Base-by-base conservation (phyloP, 2,329 filamentous ascomycete species). In the Colletotrichum tofieldiae region DNA sequence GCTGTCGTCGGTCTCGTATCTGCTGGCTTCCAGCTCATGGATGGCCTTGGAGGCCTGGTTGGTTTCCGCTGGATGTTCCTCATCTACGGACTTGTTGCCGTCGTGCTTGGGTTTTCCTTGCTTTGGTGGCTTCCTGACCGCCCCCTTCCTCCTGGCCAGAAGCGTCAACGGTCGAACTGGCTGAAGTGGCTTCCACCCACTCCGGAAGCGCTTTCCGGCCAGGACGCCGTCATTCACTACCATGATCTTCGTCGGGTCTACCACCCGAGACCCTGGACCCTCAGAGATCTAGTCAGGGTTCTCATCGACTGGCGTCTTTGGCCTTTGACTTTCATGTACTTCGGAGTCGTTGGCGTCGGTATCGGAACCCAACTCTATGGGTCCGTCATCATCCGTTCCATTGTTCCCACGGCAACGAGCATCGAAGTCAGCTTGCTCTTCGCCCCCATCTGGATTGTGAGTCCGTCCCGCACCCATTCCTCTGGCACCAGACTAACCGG, bases 61-160 rank as follows among this genome's bases (percentile, higher is more conserved):
- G 95, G 95, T 5, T 96, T 94, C 79, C 92, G 93, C 75, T 96
- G 93, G 93, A 98, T 98, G 95, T 97, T 98, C 79, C 87, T 98
- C 58, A 82, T 98, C 26, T 98, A 95, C 77, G 95, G 95, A 2
- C 84, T 97, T 12, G 87, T 94, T 63, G 93, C 91, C 2, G 86
- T 95, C 41, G 81, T 93, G 2, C 87, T 96, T 29, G 94, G 94
- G 20, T 83, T 97, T 60, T 80, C 84, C 5, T 86, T 98, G 43
- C 87, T 98, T 3, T 97, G 94, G 94, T 98, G 95, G 95, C 88
- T 98, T 11, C 95, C 95, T 0, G 94, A 97, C 77, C 90, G 95
- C 3, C 95, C 95, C 4, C 84, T 93, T 3, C 87, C 91, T 0
- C 94, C 94, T 0, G 94, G 93, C n/a, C 84, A 93, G 79, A 80